Percentiles rank a stretch among this genome's conserved stretches.
Conservation (phyloP, 345 rosid species). For the Xanthoceras sorbifolium region DNA sequence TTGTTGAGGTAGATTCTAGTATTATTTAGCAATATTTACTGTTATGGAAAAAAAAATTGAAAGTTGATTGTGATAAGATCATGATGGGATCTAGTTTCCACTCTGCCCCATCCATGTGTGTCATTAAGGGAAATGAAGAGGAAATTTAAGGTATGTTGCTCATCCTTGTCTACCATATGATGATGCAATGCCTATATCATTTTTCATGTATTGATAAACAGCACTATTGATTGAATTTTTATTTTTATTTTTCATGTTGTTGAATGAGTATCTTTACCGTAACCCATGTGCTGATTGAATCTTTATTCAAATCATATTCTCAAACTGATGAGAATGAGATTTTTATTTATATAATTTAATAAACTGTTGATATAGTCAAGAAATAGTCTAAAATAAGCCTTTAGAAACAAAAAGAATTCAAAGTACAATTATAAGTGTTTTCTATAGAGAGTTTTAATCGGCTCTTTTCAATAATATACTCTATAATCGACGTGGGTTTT, state of each 20-base stretch:
- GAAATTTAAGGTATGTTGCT: neutral
- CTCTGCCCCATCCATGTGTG: slow-evolving; percentile 15
- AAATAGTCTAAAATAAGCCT: neutral
- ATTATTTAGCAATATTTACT: slow-evolving; percentile 12
- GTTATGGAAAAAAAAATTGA: slow-evolving; percentile 22
- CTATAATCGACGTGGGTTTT: too few relatives aligned
- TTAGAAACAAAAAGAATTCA: neutral
- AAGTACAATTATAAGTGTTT: too few relatives aligned
- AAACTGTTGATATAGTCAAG: neutral
- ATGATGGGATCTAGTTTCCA: neutral
- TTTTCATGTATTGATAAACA: neutral
- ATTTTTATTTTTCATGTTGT: too few relatives aligned
- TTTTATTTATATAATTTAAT: too few relatives aligned
- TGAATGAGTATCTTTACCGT: too few relatives aligned
- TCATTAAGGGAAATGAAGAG: neutral
- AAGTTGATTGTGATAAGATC: slow-evolving; percentile 23
- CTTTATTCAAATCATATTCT: too few relatives aligned
- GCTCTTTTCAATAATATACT: neutral
- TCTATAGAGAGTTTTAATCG: neutral
- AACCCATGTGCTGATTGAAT: too few relatives aligned
- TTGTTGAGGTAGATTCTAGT: slow-evolving; percentile 18
- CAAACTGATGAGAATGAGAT: neutral
- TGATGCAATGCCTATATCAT: slow-evolving; percentile 22
- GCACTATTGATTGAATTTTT: neutral
- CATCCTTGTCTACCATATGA: slow-evolving; percentile 2